A percentile compares a stretch with the other conserved stretches of the same genome.
Conservation (phyloP, 2,329 filamentous ascomycete species). For the Claviceps africana region DNA sequence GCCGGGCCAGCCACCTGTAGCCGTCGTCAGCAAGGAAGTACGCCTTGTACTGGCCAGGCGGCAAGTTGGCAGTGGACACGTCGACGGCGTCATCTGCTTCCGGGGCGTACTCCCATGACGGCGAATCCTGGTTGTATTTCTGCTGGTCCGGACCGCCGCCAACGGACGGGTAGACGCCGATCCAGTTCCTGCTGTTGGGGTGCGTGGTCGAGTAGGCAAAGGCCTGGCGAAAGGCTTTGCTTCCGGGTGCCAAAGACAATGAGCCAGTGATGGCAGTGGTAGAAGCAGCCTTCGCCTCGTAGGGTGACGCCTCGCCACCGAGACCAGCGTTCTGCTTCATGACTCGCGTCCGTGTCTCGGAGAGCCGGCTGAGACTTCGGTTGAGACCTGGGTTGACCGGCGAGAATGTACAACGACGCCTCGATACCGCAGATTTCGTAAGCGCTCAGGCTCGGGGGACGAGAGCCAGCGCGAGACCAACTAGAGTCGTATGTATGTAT, state of each 20-base stretch:
- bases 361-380: neutral
- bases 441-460: too few relatives aligned
- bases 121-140: slow-evolving; percentile 12
- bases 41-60: slow-evolving; percentile 19
- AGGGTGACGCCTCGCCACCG: neutral
- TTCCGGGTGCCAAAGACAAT: neutral
- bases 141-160: slow-evolving; percentile 19
- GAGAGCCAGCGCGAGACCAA: too few relatives aligned
- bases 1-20: slow-evolving; percentile 21
- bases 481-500: too few relatives aligned
- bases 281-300: neutral
- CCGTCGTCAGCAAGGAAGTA: slow-evolving; percentile 20
- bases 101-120: slow-evolving; percentile 20
- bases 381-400: neutral
- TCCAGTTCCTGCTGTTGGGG: slow-evolving; percentile 20
- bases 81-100: slow-evolving; percentile 12
- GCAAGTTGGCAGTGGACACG: slow-evolving; percentile 11
- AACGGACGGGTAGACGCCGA: slow-evolving; percentile 19
- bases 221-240: neutral
- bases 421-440: too few relatives aligned
- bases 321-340: neutral
- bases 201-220: slow-evolving; percentile 17
- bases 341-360: too few relatives aligned
- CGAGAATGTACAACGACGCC: too few relatives aligned
- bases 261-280: neutral